phyloP scores from a whole-genome alignment of 179 eudicot genomes.

The Spinacia oleracea region DNA sequence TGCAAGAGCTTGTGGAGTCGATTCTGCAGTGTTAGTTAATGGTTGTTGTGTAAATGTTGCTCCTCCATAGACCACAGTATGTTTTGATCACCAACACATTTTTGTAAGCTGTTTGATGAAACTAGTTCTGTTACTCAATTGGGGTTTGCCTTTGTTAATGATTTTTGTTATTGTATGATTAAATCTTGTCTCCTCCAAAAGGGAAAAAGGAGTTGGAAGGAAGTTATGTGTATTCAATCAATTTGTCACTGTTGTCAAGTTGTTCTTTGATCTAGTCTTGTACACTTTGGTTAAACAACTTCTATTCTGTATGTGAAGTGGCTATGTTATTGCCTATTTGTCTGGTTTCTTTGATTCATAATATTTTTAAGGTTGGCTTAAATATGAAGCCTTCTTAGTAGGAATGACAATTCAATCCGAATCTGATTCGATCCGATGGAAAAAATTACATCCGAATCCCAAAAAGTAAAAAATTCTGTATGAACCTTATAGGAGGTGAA shows the following conservation, averaged over 20 bases:
- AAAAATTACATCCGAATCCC: too few relatives aligned
- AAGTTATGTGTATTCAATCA: not conserved
- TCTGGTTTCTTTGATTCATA: too few relatives aligned
- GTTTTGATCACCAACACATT: constrained; percentile 1
- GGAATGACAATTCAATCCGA: too few relatives aligned
- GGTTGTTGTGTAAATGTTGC: constrained; percentile 18
- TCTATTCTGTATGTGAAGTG: too few relatives aligned
- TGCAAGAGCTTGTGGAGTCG: constrained; percentile 89
- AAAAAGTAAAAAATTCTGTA: too few relatives aligned
- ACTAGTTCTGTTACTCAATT: not conserved
- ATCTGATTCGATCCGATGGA: too few relatives aligned
- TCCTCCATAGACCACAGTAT: constrained; percentile 13
- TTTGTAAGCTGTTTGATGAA: constrained; percentile 22
- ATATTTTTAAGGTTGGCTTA: too few relatives aligned
- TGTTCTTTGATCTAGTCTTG: not conserved
- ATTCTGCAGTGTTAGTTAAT: constrained; percentile 38
- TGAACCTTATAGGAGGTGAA: too few relatives aligned
- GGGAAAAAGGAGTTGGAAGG: constrained; percentile 8
- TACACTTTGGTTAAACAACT: not conserved
- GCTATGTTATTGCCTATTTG: too few relatives aligned
- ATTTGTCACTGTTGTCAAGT: not conserved
- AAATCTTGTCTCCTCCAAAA: constrained; percentile 1
- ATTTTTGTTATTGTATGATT: not conserved
- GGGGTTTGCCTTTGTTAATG: constrained; percentile 12
- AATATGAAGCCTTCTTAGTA: too few relatives aligned